A percentile compares a stretch with the other conserved stretches of the same genome.
These are phyloP conservation scores for Candida sanyiensis DNA, from an alignment of 805 yeast species.

Conservation along the genomic window DNA sequence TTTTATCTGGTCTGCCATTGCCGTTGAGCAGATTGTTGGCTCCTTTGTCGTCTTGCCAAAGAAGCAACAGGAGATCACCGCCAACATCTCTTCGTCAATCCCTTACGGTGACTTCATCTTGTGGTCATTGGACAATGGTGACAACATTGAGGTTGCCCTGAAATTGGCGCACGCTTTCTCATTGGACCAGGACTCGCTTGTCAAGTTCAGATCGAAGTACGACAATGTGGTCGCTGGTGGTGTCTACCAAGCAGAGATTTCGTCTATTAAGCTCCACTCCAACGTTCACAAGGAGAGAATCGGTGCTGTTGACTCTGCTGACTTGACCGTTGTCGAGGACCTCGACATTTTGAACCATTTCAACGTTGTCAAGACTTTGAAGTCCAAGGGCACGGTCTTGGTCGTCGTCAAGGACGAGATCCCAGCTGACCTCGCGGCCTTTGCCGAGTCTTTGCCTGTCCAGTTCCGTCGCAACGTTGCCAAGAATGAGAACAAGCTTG, in stretches of 20 bases:
- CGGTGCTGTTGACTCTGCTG: constrained; percentile 49
- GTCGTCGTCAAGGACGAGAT: constrained; percentile 33
- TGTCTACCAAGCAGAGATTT: constrained; percentile 59
- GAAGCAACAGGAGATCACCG: constrained; percentile 6
- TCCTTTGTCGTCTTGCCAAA: constrained; percentile 35
- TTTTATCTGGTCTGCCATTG: constrained; percentile 51
- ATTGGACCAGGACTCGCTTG: constrained; percentile 46
- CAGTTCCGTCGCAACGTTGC: constrained; percentile 48
- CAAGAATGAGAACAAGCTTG: constrained; percentile 45
- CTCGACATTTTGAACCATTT: constrained; percentile 46
- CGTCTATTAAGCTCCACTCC: constrained; percentile 19
- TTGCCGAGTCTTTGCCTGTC: constrained; percentile 49
- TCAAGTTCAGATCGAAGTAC: constrained; percentile 56
- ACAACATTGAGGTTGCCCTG: constrained; percentile 49
- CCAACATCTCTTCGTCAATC: constrained; percentile 8
- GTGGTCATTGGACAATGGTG: constrained; percentile 66
- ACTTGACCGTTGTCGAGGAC: constrained; percentile 60
- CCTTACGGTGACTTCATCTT: constrained; percentile 37
- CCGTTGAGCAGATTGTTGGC: constrained; percentile 42
- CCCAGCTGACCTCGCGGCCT: constrained; percentile 37
- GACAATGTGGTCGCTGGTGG: constrained; percentile 77
- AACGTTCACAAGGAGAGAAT: constrained; percentile 19
- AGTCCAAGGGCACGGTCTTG: constrained; percentile 50
- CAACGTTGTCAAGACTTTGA: constrained; percentile 59
- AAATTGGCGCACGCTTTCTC: constrained; percentile 67